Evolutionary conservation across 2,329 filamentous ascomycete species (phyloP).

Genomic region (Cyanodermella asteris): DNA sequence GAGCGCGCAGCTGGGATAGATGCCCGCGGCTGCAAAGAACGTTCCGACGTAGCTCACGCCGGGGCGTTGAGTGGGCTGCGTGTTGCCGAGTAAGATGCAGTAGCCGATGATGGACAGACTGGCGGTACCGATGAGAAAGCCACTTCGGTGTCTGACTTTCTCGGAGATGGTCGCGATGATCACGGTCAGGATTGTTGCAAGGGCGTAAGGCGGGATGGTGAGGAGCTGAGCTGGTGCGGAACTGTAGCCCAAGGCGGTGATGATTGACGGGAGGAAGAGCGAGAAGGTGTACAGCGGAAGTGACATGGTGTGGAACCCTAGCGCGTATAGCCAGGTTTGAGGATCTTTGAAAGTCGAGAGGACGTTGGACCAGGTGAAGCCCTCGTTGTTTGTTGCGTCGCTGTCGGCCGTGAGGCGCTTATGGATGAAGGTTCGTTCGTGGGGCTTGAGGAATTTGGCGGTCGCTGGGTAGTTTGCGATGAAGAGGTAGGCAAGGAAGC

Average conservation of each 20-base stretch:
- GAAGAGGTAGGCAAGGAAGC: conserved; percentile 17
- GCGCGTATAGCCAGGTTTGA: conserved; percentile 51
- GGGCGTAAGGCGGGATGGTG: conserved; percentile 41
- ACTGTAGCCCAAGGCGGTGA: conserved; percentile 20
- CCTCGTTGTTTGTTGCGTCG: conserved; percentile 46
- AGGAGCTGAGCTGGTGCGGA: conserved; percentile 27
- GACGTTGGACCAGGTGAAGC: conserved; percentile 47
- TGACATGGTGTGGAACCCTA: conserved; percentile 52
- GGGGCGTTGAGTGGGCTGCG: conserved; percentile 24
- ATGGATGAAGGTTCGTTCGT: conserved; percentile 37
- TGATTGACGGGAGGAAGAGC: conserved; percentile 17
- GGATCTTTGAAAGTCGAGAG: conserved; percentile 40
- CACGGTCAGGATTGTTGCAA: conserved; percentile 39
- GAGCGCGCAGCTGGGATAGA: conserved; percentile 32
- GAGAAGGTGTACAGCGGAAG: conserved; percentile 27
- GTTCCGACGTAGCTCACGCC: conserved; percentile 34
- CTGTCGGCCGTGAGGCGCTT: conserved; percentile 43
- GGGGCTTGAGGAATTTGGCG: conserved; percentile 17
- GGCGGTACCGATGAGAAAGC: conserved; percentile 40
- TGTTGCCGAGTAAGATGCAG: conserved; percentile 33
- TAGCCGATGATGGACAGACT: conserved; percentile 40
- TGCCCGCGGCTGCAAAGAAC: conserved; percentile 36
- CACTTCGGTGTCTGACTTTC: conserved; percentile 30
- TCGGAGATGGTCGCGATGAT: conserved; percentile 39
- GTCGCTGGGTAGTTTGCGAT: conserved; percentile 21